Evolutionary conservation across 495 filamentous ascomycete species (phyloP), one percentile per base, ranked within the genome.

Genomic region (Penicillium verhagenii): DNA sequence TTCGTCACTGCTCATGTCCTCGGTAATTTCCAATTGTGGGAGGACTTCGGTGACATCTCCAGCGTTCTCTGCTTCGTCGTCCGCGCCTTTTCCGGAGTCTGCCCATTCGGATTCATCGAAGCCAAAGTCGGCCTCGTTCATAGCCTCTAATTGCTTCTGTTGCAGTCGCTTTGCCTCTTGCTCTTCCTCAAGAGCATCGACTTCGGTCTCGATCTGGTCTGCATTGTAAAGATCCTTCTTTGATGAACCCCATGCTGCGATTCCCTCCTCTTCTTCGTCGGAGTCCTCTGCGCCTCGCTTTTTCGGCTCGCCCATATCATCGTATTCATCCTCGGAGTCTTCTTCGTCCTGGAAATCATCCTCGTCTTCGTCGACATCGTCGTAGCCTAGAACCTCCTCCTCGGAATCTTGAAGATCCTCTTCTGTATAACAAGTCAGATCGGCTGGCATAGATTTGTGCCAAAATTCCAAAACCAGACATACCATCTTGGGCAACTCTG

Each of bases 171-270:
- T 83, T 21, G 93, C 94, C 64, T 97, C 94, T 6, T 82, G 81
- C 68, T 97, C 95, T 76, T 98, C 94, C 59, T 92, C 92, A 52
- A 94, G 68, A 1, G 93, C 92, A 78, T 96, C 93, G 48, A 85
- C 85, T 68, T 96, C 93, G 6, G 90, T 96, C 69, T 95, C 89
- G 50, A 94, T 95, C 19, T 81, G 79, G 63, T 96, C 91, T 29
- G 90, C 89, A 75, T 96, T 80, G 71, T 98, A 98, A 69, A 97
- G 93, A 55, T 95, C 91, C 54, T 87, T 88, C 64, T 83, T 94
- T 2, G 90, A 91, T 3, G 85, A 81, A 33, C 94, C 95, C 90
- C 90, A 94, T 63, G 83, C 94, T 25, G 83, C 83, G 53, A 86
- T 82, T n/a, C 85, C 84, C 6, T 87, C 86, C 54, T 91, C 88